A percentile compares a stretch with the other conserved stretches of the same genome.
These are phyloP conservation scores for Zymoseptoria brevis DNA, from an alignment of 2,329 filamentous ascomycete species.

Conservation along the genomic window DNA sequence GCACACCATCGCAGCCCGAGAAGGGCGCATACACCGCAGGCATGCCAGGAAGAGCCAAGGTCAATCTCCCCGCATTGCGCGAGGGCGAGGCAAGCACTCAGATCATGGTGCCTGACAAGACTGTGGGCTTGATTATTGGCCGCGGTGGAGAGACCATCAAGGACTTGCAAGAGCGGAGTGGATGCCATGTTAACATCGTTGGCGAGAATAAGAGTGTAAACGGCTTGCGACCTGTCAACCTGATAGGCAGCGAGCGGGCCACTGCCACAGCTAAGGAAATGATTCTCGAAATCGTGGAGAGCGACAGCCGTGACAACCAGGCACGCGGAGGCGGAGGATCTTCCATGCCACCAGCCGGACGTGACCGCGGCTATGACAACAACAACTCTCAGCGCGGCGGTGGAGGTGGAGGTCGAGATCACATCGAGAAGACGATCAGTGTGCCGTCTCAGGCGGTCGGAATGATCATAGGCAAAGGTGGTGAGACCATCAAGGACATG, in stretches of 20 bases:
- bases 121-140: constrained; percentile 88
- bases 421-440: constrained; percentile 69
- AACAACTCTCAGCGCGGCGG: constrained; percentile 33
- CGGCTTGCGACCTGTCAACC: constrained; percentile 78
- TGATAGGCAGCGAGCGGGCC: constrained; percentile 70
- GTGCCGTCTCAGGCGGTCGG: constrained; percentile 87
- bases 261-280: constrained; percentile 73
- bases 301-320: constrained; percentile 56
- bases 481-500: constrained; percentile 92
- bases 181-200: constrained; percentile 94
- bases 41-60: constrained; percentile 30
- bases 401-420: constrained; percentile 42
- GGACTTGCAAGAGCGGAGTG: constrained; percentile 81
- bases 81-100: constrained; percentile 81
- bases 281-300: constrained; percentile 91
- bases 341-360: constrained; percentile 10
- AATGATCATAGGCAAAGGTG: constrained; percentile 92
- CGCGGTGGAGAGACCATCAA: constrained; percentile 87
- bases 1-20: constrained; percentile 35
- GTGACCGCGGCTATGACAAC: constrained; percentile 19
- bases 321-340: constrained; percentile 32
- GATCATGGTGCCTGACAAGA: constrained; percentile 91
- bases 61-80: constrained; percentile 47
- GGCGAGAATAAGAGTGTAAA: constrained; percentile 90
- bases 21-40: constrained; percentile 30